Base-by-base conservation (phyloP, 2,329 filamentous ascomycete genomes). In the Neopestalotiopsis clavispora region DNA sequence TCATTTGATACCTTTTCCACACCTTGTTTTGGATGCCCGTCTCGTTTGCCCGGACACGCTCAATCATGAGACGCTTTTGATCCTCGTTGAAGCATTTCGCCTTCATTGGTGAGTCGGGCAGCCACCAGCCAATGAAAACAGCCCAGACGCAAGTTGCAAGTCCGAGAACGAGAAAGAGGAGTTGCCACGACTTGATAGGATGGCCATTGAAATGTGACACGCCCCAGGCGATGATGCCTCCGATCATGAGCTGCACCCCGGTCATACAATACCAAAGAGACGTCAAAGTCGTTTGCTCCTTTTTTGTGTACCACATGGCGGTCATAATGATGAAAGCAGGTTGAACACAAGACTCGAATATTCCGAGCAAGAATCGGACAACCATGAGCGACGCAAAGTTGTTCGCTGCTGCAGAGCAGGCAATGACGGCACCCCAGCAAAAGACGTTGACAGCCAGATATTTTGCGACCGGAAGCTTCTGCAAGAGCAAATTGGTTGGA, bases 61-160 rank as follows among this genome's bases (percentile, higher is more conserved):
- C 78, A 9, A 82, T 74, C 67, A 79, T 74, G 42, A 82, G 72
- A 10, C 75, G 73, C 57, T 81, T 82, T 45, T 84, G 78, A 23
- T 80, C 78, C 12, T 81, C 77, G n/a, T 74, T 80, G 40, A 86
- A 77, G 69, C 87, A 88, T 32, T 80, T 81, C 3, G 86, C 85
- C 66, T 84, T 85, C 65, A 83, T 81, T 0, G 87, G 86, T 57
- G 81, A 83, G 71, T 89, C 85, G 0, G 85, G 85, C 23, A 89
- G 78, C 71, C 77, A 80, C 71, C 77, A 77, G 10, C 78, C 76
- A 64, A 83, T 77, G 14, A 81, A 76, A 28, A 78, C 64, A 17
- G 78, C 80, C 75, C 76, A 80, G 4, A 74, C 69, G 9, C 74
- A 75, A 2, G 80, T 84, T 1, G 78, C 70, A 3, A 77, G 71